Conservation (phyloP, 208 protist genomes). For the Trichomonas gallinae region DNA sequence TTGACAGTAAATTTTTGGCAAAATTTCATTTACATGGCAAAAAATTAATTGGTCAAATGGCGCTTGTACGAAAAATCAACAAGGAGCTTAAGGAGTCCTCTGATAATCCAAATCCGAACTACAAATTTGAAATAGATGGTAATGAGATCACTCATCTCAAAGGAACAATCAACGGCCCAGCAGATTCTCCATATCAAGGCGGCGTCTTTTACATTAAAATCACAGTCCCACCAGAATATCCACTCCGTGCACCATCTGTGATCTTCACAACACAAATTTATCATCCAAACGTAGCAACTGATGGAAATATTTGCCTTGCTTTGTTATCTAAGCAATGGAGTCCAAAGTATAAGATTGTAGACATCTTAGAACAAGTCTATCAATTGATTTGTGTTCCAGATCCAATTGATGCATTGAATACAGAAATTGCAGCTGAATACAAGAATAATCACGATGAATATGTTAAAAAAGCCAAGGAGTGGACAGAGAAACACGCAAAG, state of each 20-base stretch:
- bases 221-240: constrained; percentile 24
- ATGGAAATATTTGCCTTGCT: neutral
- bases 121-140: neutral
- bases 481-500: neutral
- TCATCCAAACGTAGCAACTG: neutral
- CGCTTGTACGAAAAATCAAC: neutral
- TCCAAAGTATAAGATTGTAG: neutral
- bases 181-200: constrained; percentile 29
- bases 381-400: constrained; percentile 18
- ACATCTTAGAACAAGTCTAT: neutral
- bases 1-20: too few relatives aligned
- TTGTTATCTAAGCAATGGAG: neutral
- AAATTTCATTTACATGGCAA: too few relatives aligned
- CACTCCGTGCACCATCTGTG: constrained; percentile 15
- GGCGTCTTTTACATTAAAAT: constrained; percentile 22
- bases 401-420: constrained; percentile 24
- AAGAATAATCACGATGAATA: constrained; percentile 15
- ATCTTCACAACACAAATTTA: constrained; percentile 27
- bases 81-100: neutral
- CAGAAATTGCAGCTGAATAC: constrained; percentile 27
- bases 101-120: neutral
- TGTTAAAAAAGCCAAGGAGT: neutral
- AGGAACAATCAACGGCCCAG: constrained; percentile 9
- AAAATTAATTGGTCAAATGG: neutral
- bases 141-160: neutral